Evolutionary conservation across 345 rosid species (phyloP).

Genomic region (Hibiscus trionum): DNA sequence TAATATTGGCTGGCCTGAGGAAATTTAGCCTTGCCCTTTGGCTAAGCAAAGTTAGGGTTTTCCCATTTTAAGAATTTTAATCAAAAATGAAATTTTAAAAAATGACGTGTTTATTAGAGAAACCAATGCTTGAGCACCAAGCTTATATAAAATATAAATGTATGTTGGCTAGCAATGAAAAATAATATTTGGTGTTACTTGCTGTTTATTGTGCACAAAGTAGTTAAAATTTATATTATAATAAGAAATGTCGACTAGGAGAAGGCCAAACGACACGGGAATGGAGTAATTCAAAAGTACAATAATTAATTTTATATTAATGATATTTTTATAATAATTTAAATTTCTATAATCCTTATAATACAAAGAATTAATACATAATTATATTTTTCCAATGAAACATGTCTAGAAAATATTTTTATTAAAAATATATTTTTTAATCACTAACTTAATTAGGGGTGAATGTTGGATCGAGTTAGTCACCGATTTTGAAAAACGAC

Average conservation of each 20-base stretch:
- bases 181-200: background rate
- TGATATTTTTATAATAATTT: too few relatives aligned
- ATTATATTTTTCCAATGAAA: too few relatives aligned
- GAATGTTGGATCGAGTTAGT: too few relatives aligned
- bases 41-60: conserved; percentile 22
- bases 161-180: conserved; percentile 14
- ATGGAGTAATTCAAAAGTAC: background rate
- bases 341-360: too few relatives aligned
- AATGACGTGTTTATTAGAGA: background rate
- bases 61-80: background rate
- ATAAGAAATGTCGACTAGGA: background rate
- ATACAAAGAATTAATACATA: too few relatives aligned
- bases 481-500: too few relatives aligned
- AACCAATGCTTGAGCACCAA: conserved; percentile 10
- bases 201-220: background rate
- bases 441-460: too few relatives aligned
- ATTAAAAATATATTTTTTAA: too few relatives aligned
- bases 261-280: background rate
- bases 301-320: too few relatives aligned
- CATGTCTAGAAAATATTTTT: too few relatives aligned
- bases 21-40: conserved; percentile 15
- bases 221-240: background rate
- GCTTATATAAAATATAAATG: background rate
- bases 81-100: background rate
- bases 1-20: conserved; percentile 5